Base-by-base conservation (phyloP, 2,329 filamentous ascomycete genomes). In the Claviceps citrina region DNA sequence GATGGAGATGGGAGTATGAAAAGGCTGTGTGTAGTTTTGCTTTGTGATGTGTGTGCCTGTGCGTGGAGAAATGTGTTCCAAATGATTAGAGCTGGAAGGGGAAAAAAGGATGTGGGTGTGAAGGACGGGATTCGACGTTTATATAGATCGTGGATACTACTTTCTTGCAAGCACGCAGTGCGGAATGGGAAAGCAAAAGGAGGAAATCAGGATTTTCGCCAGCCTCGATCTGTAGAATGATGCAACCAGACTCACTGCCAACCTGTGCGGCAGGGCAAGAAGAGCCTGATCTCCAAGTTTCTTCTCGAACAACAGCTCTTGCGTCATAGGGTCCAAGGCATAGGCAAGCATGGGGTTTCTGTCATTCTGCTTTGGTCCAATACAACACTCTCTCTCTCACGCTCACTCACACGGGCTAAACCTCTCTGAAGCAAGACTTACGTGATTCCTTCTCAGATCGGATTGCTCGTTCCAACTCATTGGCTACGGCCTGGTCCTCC, bases 251-350 rank as follows among this genome's bases (percentile, higher is more conserved):
- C 33, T 25, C 25, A 16, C 9, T 7, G 25, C 38, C 31, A 19
- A 12, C 7, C 25, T 19, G 19, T 19, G 31, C 22, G 16, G 13
- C n/a, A 32, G 12, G 25, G 10, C 24, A 34, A 25, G 26, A n/a
- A n/a, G n/a, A n/a, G 38, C 19, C 15, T 25, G n/a, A 31, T 31
- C 8, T 28, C 38, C 22, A 36, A 18, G 16, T 26, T 34, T 37
- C 32, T 26, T 20, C 16, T 12, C 7, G 13, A 8, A 12, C n/a
- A 12, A 16, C 26, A 5, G 15, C 36, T 12, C 24, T 41, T 44
- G 38, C 40, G 43, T 44, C 43, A 44, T 44, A 15, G 22, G 39
- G 30, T 19, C 32, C 24, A 19, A 13, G 20, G 24, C 6, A n/a
- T 7, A 32, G n/a, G 31, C 26, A 15, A 37, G 24, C 30, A 25